Evolutionary conservation across 1,139 yeast genomes (phyloP), one percentile per base, ranked within the genome.

Genomic region (Geotrichum restrictum): DNA sequence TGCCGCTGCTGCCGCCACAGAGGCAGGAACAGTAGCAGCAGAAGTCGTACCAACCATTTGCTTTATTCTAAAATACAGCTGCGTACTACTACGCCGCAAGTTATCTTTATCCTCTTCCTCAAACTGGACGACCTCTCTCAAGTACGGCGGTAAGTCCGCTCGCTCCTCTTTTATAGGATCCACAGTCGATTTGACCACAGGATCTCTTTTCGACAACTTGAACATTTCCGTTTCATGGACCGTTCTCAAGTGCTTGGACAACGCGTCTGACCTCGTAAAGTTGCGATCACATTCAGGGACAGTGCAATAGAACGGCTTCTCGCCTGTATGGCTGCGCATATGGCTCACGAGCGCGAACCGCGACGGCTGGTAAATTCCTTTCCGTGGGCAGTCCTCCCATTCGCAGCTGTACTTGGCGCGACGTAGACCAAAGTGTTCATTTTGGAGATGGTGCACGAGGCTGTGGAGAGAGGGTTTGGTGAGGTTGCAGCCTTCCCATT

Each of bases 221-320:
- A 51, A 51, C 34, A 49, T 39, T 41, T 72, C 74, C 1, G 74
- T 73, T 54, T 80, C 83, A 62, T 83, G 89, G 1, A 77, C 83
- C 0, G 82, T 77, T 48, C 81, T 75, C 51, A 83, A 73, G 64
- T 85, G 93, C 60, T 80, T 77, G 13, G 83, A 77, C 57, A 85
- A 70, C 1, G 83, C 85, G 57, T 81, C 87, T 1, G 82, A 73
- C 53, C 83, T 66, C 0, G 80, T 75, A 61, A 83, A 83, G 49
- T 76, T 76, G 56, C 80, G 76, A 54, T 77, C 79, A 67, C 93
- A 85, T 61, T 83, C 88, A 0, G 88, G 88, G 13, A 83, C 73
- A 0, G 82, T 76, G 63, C 94, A 85, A 59, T 75, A 80, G 62
- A 80, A 82, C 32, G 87, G 87, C 59, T 77, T 77, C 61, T 82